phyloP scores from a whole-genome alignment of 257 asterid genomes.

The Cinchona pubescens region DNA sequence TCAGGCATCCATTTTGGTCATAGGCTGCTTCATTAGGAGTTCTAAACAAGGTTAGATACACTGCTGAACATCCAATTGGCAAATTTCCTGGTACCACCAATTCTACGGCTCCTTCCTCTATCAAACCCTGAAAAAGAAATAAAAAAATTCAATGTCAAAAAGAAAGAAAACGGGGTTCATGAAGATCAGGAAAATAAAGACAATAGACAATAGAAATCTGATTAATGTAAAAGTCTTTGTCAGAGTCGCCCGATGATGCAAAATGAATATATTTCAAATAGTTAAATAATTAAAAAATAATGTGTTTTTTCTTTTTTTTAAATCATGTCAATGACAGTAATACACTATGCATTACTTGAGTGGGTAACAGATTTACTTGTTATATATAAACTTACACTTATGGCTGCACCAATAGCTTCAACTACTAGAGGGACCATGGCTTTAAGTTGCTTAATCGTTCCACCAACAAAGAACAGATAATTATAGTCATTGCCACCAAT shows the following conservation, averaged over 20 bases:
- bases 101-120: conserved; percentile 76
- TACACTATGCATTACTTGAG: no score
- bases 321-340: no score
- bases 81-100: conserved; percentile 67
- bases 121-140: conserved; percentile 33
- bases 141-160: not conserved
- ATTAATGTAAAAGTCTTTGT: no score
- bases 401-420: conserved; percentile 46
- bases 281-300: no score
- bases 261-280: no score
- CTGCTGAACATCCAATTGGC: conserved; percentile 75
- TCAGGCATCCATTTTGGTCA: conserved; percentile 68
- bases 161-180: not conserved
- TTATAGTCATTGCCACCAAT: conserved; percentile 91
- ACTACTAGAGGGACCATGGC: conserved; percentile 62
- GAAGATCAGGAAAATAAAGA: not conserved
- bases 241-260: no score
- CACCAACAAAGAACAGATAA: conserved; percentile 63
- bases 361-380: no score
- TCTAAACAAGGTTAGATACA: conserved; percentile 56
- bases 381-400: conserved; percentile 35
- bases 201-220: not conserved
- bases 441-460: conserved; percentile 47
- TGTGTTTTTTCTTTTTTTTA: no score
- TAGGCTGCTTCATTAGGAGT: conserved; percentile 51